phyloP scores from a whole-genome alignment of 2,329 filamentous ascomycete genomes.

The Ramularia endophylla region DNA sequence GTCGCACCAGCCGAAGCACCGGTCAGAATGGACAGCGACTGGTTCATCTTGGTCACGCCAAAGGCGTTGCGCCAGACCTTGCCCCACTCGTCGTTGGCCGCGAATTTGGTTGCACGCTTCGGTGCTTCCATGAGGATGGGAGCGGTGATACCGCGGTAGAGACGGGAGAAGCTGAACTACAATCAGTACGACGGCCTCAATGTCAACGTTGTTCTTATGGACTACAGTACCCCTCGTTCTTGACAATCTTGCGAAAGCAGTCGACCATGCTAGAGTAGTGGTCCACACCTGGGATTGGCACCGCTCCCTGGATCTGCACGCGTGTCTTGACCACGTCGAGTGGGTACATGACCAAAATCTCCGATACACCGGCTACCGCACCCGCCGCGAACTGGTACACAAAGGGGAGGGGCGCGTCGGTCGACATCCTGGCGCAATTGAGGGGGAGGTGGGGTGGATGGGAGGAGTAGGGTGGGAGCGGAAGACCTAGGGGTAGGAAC shows the following conservation, averaged over 20 bases:
- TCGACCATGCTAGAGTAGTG: slow-evolving; percentile 96
- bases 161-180: slow-evolving; percentile 60
- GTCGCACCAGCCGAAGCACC: slow-evolving; percentile 93
- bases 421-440: slow-evolving; percentile 35
- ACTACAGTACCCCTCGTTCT: slow-evolving; percentile 72
- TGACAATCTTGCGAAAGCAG: slow-evolving; percentile 96
- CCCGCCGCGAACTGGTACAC: slow-evolving; percentile 93
- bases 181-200: no score
- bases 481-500: no score
- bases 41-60: slow-evolving; percentile 79
- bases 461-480: no score
- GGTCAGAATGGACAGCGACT: slow-evolving; percentile 84
- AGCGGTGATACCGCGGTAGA: slow-evolving; percentile 93
- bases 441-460: neutral
- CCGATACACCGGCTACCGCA: slow-evolving; percentile 96
- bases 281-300: slow-evolving; percentile 61
- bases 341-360: slow-evolving; percentile 74
- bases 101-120: slow-evolving; percentile 96
- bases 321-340: slow-evolving; percentile 97
- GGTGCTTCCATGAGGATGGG: slow-evolving; percentile 97
- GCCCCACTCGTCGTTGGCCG: slow-evolving; percentile 98
- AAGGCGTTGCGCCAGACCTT: slow-evolving; percentile 87
- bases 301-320: slow-evolving; percentile 64
- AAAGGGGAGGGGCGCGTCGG: slow-evolving; percentile 77
- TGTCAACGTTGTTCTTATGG: neutral